These are phyloP conservation scores for Venturia asperata DNA, from an alignment of 2,329 filamentous ascomycete genomes.

Conservation along the genomic window DNA sequence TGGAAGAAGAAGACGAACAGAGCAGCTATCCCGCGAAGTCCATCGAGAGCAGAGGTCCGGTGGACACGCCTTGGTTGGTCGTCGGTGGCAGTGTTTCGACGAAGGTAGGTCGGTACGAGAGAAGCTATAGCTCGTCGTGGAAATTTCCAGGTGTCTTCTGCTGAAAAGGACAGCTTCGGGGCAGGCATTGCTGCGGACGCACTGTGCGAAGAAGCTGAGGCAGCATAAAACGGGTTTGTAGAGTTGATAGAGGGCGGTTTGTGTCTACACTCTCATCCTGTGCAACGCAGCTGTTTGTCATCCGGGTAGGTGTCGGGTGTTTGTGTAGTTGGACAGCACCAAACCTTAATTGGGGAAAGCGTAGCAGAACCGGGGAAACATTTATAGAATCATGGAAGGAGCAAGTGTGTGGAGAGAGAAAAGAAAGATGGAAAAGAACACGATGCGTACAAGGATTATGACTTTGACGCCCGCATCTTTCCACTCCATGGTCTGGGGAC, in stretches of 20 bases:
- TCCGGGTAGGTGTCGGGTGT: not conserved
- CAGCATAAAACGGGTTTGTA: not conserved
- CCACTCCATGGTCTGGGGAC: not conserved
- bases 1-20: slow-evolving; percentile 53
- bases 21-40: slow-evolving; percentile 50
- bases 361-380: not conserved
- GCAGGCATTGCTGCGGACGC: slow-evolving; percentile 1
- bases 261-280: not conserved
- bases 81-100: not conserved
- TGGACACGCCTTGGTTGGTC: slow-evolving; percentile 4
- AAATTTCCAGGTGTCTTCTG: slow-evolving; percentile 5
- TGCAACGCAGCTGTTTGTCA: not conserved
- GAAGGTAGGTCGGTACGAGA: slow-evolving; percentile 8
- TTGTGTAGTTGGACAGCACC: not conserved
- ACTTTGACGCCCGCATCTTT: no score
- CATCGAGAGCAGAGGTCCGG: slow-evolving; percentile 38
- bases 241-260: not conserved
- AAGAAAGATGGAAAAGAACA: not conserved
- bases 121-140: slow-evolving; percentile 4
- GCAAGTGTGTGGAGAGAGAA: not conserved
- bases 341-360: not conserved
- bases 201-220: not conserved
- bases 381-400: not conserved
- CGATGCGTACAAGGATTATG: no score
- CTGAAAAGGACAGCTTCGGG: not conserved